Conservation (phyloP, 805 yeast species). For the Wickerhamomyces tratensis region DNA sequence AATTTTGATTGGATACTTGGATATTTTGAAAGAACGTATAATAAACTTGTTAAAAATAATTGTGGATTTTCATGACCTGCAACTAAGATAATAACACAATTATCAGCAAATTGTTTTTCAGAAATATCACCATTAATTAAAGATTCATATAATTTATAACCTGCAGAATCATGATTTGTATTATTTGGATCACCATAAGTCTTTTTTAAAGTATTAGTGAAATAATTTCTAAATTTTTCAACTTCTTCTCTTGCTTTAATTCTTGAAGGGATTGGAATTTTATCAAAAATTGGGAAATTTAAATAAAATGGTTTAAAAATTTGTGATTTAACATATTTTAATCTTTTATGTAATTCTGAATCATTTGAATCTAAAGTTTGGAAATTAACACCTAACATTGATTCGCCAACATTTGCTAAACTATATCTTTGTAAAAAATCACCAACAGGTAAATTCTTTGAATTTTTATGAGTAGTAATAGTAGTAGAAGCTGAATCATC, state of each 20-base stretch:
- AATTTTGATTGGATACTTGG: slow-evolving; percentile 23
- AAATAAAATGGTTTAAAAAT: slow-evolving; percentile 45
- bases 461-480: neutral
- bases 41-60: slow-evolving; percentile 34
- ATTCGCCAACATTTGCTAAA: slow-evolving; percentile 39
- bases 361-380: slow-evolving; percentile 23
- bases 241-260: slow-evolving; percentile 33
- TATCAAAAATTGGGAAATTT: slow-evolving; percentile 46
- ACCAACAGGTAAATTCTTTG: slow-evolving; percentile 17
- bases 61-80: slow-evolving; percentile 64
- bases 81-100: slow-evolving; percentile 42
- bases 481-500: slow-evolving; percentile 1
- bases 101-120: slow-evolving; percentile 40
- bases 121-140: slow-evolving; percentile 26
- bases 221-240: slow-evolving; percentile 26
- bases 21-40: slow-evolving; percentile 37
- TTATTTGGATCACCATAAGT: slow-evolving; percentile 13
- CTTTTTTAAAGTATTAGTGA: slow-evolving; percentile 24
- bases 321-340: slow-evolving; percentile 37
- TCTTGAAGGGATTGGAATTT: slow-evolving; percentile 38
- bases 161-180: slow-evolving; percentile 25
- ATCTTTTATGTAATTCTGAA: slow-evolving; percentile 26
- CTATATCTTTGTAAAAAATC: slow-evolving; percentile 37
- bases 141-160: slow-evolving; percentile 32
- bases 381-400: slow-evolving; percentile 40